Conservation (phyloP, 2,329 filamentous ascomycete genomes). For the Pseudogymnoascus sp. region DNA sequence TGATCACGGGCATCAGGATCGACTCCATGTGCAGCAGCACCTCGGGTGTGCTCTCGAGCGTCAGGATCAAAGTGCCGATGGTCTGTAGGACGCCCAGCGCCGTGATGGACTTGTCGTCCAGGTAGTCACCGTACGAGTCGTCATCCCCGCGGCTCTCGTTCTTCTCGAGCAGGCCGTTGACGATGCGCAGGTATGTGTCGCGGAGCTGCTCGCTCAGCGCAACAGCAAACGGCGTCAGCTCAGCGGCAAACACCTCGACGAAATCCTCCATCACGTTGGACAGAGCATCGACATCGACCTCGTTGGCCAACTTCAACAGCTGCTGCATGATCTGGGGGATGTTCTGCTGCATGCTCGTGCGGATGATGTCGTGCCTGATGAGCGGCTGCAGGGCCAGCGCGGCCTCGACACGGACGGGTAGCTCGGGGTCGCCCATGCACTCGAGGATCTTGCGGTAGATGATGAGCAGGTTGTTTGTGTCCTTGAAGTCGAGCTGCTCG, state of each 20-base stretch:
- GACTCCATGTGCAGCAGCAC: constrained; percentile 91
- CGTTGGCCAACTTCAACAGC: constrained; percentile 90
- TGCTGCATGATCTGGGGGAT: constrained; percentile 99
- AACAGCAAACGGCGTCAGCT: constrained; percentile 93
- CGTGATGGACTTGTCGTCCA: constrained; percentile 98
- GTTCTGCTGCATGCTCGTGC: constrained; percentile 91
- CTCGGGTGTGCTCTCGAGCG: constrained; percentile 92
- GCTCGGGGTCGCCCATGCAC: constrained; percentile 88
- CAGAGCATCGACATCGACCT: constrained; percentile 93
- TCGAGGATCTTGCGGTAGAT: constrained; percentile 97
- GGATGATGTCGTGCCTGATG: constrained; percentile 90
- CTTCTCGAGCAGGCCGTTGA: constrained; percentile 83
- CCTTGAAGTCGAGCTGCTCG: constrained; percentile 93
- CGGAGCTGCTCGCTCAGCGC: constrained; percentile 91
- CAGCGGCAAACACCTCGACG: constrained; percentile 94
- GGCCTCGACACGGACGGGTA: constrained; percentile 90
- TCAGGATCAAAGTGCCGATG: constrained; percentile 93
- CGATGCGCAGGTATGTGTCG: constrained; percentile 91
- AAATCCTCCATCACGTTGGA: constrained; percentile 99
- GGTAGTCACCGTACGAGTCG: constrained; percentile 77
- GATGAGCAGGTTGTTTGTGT: constrained; percentile 86
- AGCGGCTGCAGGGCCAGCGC: constrained; percentile 89
- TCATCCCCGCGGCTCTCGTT: constrained; percentile 69
- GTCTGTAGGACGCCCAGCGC: constrained; percentile 94
- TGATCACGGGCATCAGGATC: constrained; percentile 94